These are phyloP conservation scores for Epichloe bromicola DNA, from an alignment of 2,329 filamentous ascomycete genomes.

Conservation along the genomic window DNA sequence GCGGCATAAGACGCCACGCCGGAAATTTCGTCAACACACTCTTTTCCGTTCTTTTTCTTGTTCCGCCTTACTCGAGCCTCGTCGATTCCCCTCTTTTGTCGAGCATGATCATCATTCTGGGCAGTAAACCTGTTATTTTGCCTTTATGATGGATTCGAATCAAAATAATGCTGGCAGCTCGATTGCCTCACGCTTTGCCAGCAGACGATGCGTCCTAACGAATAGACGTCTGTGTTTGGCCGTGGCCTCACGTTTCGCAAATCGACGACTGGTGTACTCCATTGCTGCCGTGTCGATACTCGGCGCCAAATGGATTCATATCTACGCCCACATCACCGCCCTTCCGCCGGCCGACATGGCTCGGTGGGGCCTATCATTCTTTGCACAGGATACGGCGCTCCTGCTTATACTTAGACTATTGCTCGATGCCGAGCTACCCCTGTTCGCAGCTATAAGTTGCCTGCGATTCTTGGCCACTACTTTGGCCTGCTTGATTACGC, in stretches of 20 bases:
- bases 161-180: conserved; percentile 1
- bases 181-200: background rate
- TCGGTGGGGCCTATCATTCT: conserved; percentile 22
- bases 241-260: conserved; percentile 13
- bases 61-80: background rate
- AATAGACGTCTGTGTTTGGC: conserved; percentile 7
- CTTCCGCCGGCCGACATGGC: conserved; percentile 17
- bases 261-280: conserved; percentile 19
- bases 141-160: conserved; percentile 1
- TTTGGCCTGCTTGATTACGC: conserved; percentile 11
- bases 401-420: conserved; percentile 20
- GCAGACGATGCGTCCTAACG: conserved; percentile 1
- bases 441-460: conserved; percentile 10
- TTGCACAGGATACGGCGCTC: conserved; percentile 20
- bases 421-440: conserved; percentile 11
- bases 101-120: background rate
- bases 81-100: background rate
- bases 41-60: no score
- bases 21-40: no score
- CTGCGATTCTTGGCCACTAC: conserved; percentile 10
- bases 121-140: background rate
- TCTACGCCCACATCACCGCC: conserved; percentile 19
- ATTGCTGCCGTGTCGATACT: conserved; percentile 18
- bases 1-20: no score
- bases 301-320: conserved; percentile 19